phyloP scores from a whole-genome alignment of 495 filamentous ascomycete genomes.

The Cladorrhinum samala region DNA sequence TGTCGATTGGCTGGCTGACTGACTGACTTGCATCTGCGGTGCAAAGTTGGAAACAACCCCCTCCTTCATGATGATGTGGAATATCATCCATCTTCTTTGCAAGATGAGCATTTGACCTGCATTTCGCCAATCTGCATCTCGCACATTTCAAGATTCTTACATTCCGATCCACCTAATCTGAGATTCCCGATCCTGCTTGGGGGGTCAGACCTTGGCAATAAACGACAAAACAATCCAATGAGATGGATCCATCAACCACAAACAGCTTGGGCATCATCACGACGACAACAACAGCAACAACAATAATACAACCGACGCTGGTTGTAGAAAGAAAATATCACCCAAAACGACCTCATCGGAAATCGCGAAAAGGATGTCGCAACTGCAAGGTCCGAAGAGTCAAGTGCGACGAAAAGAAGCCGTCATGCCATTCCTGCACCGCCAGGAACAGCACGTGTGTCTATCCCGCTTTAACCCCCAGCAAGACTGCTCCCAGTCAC shows the following conservation, averaged over 20 bases:
- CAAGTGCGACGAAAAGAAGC: conserved; percentile 47
- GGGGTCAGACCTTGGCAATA: no score
- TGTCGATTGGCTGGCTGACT: no score
- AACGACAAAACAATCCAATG: no score
- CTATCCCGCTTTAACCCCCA: conserved; percentile 21
- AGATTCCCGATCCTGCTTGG: no score
- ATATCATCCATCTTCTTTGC: no score
- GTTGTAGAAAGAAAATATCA: conserved; percentile 30
- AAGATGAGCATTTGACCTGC: no score
- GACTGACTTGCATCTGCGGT: no score
- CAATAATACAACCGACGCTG: background rate
- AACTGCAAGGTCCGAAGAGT: conserved; percentile 41
- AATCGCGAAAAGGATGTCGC: conserved; percentile 46
- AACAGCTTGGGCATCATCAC: background rate
- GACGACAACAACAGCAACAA: background rate
- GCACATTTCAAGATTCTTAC: no score
- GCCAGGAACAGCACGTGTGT: conserved; percentile 39
- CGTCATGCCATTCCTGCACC: conserved; percentile 40
- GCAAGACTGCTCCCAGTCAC: background rate
- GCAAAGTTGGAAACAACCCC: no score
- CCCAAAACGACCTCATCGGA: conserved; percentile 46
- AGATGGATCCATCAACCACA: background rate
- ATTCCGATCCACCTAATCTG: background rate
- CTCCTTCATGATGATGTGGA: no score
- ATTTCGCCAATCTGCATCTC: no score